A percentile compares a stretch with the other conserved stretches of the same genome.
These are phyloP conservation scores for Epichloe uncinata DNA, from an alignment of 2,329 filamentous ascomycete species.

Conservation along the genomic window DNA sequence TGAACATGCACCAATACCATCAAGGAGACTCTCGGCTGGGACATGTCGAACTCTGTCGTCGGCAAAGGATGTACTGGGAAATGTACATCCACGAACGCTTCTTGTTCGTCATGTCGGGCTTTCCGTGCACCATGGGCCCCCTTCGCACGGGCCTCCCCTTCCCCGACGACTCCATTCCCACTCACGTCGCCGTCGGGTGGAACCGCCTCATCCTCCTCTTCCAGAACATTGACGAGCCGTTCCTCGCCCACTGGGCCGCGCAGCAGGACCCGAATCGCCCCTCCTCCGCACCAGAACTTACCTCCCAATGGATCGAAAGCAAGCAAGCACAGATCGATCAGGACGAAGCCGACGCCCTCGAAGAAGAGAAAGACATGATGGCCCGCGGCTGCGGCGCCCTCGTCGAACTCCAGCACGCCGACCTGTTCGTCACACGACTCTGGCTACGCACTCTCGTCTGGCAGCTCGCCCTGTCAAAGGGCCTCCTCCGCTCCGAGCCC, in stretches of 20 bases:
- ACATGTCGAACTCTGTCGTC: slow-evolving; percentile 8
- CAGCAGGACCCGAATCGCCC: slow-evolving; percentile 13
- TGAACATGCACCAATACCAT: slow-evolving; percentile 28
- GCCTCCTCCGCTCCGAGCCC: slow-evolving; percentile 22
- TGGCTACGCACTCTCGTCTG: slow-evolving; percentile 29
- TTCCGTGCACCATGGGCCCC: slow-evolving; percentile 22
- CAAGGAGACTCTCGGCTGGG: slow-evolving; percentile 8
- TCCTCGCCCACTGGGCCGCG: slow-evolving; percentile 24
- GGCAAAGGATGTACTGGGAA: slow-evolving; percentile 13
- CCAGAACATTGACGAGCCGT: slow-evolving; percentile 23
- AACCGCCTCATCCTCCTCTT: slow-evolving; percentile 25
- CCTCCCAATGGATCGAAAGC: slow-evolving; percentile 25
- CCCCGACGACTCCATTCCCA: slow-evolving; percentile 20
- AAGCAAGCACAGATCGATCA: slow-evolving; percentile 27
- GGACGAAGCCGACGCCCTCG: slow-evolving; percentile 20
- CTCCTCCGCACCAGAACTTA: slow-evolving; percentile 13
- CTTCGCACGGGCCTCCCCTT: slow-evolving; percentile 20
- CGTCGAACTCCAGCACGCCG: slow-evolving; percentile 26
- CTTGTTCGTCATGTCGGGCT: slow-evolving; percentile 36
- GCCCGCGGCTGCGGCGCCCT: slow-evolving; percentile 15
- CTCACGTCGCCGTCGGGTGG: slow-evolving; percentile 24
- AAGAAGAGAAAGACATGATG: slow-evolving; percentile 14
- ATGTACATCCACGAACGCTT: slow-evolving; percentile 27
- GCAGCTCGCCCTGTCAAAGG: slow-evolving; percentile 27
- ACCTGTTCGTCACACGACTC: slow-evolving; percentile 27